Conservation (phyloP, 768 basidiomycete genomes). For the Boletus insuetus region DNA sequence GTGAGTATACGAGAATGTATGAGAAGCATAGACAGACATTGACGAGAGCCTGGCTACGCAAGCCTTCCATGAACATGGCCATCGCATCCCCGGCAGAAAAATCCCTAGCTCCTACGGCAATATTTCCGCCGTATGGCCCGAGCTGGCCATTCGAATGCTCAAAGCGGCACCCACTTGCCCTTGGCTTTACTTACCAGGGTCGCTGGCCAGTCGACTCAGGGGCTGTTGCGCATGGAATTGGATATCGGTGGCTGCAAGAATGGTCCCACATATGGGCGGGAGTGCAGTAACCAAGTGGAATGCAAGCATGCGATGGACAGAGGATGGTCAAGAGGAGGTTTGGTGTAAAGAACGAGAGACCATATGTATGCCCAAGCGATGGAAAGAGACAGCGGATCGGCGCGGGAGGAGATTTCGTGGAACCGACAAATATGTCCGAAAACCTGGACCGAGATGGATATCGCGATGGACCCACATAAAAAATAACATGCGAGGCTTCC, state of each 20-base stretch:
- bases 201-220: conserved; percentile 44
- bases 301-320: conserved; percentile 5
- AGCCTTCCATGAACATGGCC: conserved; percentile 46
- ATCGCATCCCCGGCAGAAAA: conserved; percentile 45
- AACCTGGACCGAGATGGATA: neutral
- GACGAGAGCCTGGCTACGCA: conserved; percentile 35
- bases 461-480: conserved; percentile 8
- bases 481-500: neutral
- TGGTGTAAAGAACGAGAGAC: neutral
- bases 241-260: conserved; percentile 10
- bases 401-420: neutral
- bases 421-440: neutral
- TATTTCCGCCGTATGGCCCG: conserved; percentile 51
- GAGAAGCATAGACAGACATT: neutral
- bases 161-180: conserved; percentile 52
- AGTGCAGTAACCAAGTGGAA: conserved; percentile 3
- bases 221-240: too few species aligned
- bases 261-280: conserved; percentile 14
- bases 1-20: neutral
- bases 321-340: too few species aligned
- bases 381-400: neutral
- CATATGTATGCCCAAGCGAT: neutral
- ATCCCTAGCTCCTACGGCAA: conserved; percentile 50
- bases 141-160: conserved; percentile 46
- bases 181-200: conserved; percentile 46